Evolutionary conservation across 495 filamentous ascomycete genomes (phyloP), one percentile per base, ranked within the genome.

Genomic region (Neurospora intermedia): DNA sequence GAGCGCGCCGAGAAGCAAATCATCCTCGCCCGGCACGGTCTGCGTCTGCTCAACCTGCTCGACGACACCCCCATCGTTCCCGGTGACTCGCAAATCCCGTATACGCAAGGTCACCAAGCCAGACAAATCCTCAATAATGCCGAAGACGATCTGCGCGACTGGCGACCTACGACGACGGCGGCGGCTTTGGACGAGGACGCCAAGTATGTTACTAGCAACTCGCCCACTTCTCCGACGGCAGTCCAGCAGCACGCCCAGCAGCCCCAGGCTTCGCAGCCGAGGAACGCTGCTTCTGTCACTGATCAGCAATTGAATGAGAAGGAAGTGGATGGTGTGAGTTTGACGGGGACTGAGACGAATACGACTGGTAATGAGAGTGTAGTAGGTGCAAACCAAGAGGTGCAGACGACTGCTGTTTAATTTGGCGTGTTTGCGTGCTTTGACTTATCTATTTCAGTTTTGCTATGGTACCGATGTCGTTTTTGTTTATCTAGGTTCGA

Each of bases 1-100:
- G 96, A 98, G 84, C 92, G 95, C 59, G 93, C 93, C 13, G 96
- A 98, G 83, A 98, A 98, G 85, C 95, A 98, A 82, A 91, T 92
- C 74, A 91, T 99, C 72, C 89, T 99, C 27, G 96, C 96, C 41
- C 90, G 90, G 62, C 94, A 99, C 77, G 94, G 93, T 16, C 91
- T 93, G 43, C 89, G 93, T 40, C 86, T 99, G 66, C 83, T 99
- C 23, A 89, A 93, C 73, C 89, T 94, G 69, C 87, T 99, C n/a
- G 96, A 99, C 78, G 95, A 97, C 81, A 91, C 90, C 0, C 92
- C 96, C 4, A 89, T 97, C 20, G 91, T 97, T 2, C 96, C 96
- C 3, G 96, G 96, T 43, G 93, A 98, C 79, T 77, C 86, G 3
- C 88, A 90, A 46, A 85, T 85, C 13, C 83, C 85, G 0, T 98